phyloP scores from a whole-genome alignment of 169 alveolate species.

The Toxoplasma gondii region DNA sequence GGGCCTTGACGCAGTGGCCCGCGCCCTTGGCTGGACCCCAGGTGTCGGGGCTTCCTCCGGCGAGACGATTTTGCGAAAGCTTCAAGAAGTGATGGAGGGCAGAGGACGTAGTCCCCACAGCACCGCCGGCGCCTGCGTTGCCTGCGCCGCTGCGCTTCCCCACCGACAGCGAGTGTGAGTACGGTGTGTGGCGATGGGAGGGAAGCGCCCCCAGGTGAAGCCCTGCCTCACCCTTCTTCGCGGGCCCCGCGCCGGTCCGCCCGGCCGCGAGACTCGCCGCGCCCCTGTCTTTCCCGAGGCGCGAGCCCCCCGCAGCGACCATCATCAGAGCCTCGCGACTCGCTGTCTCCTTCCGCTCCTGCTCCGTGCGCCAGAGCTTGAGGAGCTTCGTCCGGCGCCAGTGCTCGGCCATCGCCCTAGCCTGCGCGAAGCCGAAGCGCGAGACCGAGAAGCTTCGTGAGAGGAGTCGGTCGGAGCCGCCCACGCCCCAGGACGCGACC shows the following conservation, averaged over 20 bases:
- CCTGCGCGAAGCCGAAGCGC: constrained; percentile 18
- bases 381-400: constrained; percentile 16
- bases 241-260: neutral
- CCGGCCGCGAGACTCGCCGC: neutral
- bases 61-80: neutral
- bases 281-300: neutral
- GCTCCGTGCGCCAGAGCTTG: neutral
- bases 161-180: neutral
- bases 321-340: neutral
- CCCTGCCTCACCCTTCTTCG: neutral
- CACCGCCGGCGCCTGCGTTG: neutral
- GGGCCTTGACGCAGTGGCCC: neutral
- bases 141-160: neutral
- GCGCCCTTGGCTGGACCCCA: neutral
- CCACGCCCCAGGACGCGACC: constrained; percentile 27
- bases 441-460: constrained; percentile 4
- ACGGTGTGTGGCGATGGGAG: neutral
- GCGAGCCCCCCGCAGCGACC: neutral
- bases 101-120: neutral
- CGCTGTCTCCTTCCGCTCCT: neutral
- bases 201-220: neutral
- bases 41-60: neutral
- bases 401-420: constrained; percentile 3
- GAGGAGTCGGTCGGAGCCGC: neutral
- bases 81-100: neutral